Conservation (phyloP, 345 rosid species). For the Linum trigynum region DNA sequence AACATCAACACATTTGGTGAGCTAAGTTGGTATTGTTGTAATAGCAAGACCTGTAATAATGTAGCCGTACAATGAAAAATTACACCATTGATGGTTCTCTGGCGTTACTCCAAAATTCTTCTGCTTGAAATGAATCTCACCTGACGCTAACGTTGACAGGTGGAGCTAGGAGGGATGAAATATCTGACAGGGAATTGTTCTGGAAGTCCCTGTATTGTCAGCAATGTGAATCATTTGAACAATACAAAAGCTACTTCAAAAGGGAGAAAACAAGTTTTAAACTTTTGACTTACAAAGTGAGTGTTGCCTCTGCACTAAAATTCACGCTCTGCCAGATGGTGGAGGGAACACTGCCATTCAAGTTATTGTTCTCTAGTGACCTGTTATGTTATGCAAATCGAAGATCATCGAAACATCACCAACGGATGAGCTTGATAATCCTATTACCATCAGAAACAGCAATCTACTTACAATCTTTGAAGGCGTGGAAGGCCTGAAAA, state of each 20-base stretch:
- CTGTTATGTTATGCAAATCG: constrained; percentile 19
- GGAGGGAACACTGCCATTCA: constrained; percentile 36
- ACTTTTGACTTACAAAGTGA: constrained; percentile 27
- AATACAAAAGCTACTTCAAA: not conserved
- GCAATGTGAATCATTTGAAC: constrained; percentile 1
- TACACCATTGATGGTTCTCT: no score
- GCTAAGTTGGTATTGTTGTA: no score
- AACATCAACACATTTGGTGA: constrained; percentile 6
- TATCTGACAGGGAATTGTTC: constrained; percentile 37
- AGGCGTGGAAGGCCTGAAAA: constrained; percentile 46
- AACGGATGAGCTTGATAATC: not conserved
- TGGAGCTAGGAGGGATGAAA: constrained; percentile 32
- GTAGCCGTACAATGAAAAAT: not conserved
- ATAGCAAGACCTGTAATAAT: not conserved
- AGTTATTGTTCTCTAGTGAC: constrained; percentile 31
- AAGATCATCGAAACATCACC: not conserved
- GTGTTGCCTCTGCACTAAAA: constrained; percentile 16
- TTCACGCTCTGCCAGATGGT: constrained; percentile 31
- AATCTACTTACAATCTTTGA: constrained; percentile 41
- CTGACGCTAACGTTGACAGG: constrained; percentile 42
- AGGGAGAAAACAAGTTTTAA: not conserved
- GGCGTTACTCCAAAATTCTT: no score
- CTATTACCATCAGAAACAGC: not conserved
- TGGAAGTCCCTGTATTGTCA: constrained; percentile 39
- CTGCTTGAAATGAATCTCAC: constrained; percentile 17